A percentile compares a stretch with the other conserved stretches of the same genome.
Conservation (phyloP, 495 filamentous ascomycete genomes). For the Penicillium antarcticum region DNA sequence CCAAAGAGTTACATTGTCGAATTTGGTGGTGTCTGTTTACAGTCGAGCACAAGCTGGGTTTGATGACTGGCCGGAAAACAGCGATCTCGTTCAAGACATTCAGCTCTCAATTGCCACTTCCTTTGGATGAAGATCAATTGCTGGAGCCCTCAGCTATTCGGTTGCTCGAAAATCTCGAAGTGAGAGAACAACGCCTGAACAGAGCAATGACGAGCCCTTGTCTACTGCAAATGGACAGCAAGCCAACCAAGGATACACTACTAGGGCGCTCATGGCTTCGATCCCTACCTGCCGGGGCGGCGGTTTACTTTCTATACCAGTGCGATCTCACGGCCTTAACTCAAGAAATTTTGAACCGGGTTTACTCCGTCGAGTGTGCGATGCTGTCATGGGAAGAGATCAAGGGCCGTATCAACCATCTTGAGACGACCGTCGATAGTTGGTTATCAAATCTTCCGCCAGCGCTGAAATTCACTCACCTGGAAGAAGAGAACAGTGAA, state of each 20-base stretch:
- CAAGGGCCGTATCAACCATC: constrained; percentile 51
- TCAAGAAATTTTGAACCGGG: constrained; percentile 50
- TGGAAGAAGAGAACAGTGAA: constrained; percentile 22
- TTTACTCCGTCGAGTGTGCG: constrained; percentile 55
- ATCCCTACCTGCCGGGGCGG: constrained; percentile 31
- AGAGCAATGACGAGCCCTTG: constrained; percentile 31
- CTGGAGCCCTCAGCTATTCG: constrained; percentile 26
- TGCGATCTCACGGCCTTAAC: constrained; percentile 50
- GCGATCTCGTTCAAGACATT: constrained; percentile 51
- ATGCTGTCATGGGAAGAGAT: constrained; percentile 55
- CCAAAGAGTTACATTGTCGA: constrained; percentile 58
- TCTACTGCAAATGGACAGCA: constrained; percentile 24
- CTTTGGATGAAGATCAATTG: constrained; percentile 53
- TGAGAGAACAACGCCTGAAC: constrained; percentile 33
- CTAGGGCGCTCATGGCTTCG: constrained; percentile 21
- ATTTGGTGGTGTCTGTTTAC: constrained; percentile 66
- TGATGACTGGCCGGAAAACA: constrained; percentile 60
- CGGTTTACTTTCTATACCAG: constrained; percentile 47
- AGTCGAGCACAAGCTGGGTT: constrained; percentile 56
- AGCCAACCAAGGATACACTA: constrained; percentile 12
- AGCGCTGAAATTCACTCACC: constrained; percentile 44
- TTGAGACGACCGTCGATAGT: constrained; percentile 47
- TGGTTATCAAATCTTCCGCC: constrained; percentile 53
- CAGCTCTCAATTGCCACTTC: constrained; percentile 55
- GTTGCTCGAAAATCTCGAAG: constrained; percentile 23